Percentiles rank a stretch among this genome's conserved stretches.
phyloP scores from a whole-genome alignment of 768 basidiomycete genomes.

The Tulasnella sp. region DNA sequence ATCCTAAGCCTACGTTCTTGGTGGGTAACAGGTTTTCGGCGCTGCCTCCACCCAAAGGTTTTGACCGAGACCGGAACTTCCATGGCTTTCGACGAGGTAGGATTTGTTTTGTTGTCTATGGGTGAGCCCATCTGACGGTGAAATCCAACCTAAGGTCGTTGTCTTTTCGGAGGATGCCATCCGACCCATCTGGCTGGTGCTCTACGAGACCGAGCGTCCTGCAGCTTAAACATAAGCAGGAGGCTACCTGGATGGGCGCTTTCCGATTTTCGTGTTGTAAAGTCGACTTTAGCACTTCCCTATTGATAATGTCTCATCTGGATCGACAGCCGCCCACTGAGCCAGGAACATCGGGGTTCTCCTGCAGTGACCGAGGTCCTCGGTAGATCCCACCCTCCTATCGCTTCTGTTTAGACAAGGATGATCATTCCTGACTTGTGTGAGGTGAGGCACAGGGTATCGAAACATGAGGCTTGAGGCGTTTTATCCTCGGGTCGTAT shows the following conservation, averaged over 20 bases:
- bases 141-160: neutral
- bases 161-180: slow-evolving; percentile 17
- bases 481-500: neutral
- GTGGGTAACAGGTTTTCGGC: neutral
- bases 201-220: neutral
- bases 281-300: neutral
- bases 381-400: neutral
- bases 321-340: neutral
- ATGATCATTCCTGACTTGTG: neutral
- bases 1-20: neutral
- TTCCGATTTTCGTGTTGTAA: neutral
- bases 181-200: slow-evolving; percentile 18
- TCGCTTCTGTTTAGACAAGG: neutral
- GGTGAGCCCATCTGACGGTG: neutral
- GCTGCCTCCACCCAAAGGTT: neutral
- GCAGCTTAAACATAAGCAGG: neutral
- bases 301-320: neutral
- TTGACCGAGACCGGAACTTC: neutral
- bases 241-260: neutral
- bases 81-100: slow-evolving; percentile 17
- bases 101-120: too few species aligned
- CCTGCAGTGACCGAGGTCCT: neutral
- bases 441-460: neutral
- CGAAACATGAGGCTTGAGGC: neutral
- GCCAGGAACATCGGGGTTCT: neutral